Percentiles rank a stretch among this genome's conserved stretches.
These are phyloP conservation scores for Xerocomus minutiporus DNA, from an alignment of 1,284 basidiomycete genomes.

Conservation along the genomic window DNA sequence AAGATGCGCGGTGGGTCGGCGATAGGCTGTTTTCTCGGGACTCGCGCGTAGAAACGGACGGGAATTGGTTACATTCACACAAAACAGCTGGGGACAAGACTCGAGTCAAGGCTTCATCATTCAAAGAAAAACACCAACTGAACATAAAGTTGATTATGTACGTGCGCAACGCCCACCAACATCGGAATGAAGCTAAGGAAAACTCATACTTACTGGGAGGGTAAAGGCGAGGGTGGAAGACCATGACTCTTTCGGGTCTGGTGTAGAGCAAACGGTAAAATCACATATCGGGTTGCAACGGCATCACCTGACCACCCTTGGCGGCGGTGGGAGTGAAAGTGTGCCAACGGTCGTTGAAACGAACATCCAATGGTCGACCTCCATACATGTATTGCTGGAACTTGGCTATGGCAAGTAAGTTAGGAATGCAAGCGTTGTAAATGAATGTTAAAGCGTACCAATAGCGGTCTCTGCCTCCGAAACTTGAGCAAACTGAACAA, in stretches of 20 bases:
- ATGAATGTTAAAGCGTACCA: conserved; percentile 41
- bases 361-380: conserved; percentile 80
- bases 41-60: too few species aligned
- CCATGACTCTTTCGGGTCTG: not conserved
- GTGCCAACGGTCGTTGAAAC: conserved; percentile 91
- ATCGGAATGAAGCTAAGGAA: conserved; percentile 1
- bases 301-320: conserved; percentile 70
- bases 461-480: conserved; percentile 92
- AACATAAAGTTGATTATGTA: conserved; percentile 7
- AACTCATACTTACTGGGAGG: not conserved
- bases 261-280: not conserved
- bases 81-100: too few species aligned
- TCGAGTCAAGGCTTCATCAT: too few species aligned
- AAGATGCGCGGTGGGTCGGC: too few species aligned
- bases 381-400: conserved; percentile 92
- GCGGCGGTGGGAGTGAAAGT: conserved; percentile 81
- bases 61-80: too few species aligned
- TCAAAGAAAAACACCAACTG: not conserved
- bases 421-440: not conserved
- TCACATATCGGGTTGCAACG: conserved; percentile 49
- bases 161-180: conserved; percentile 8
- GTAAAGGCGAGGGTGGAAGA: not conserved
- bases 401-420: conserved; percentile 52
- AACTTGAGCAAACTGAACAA: conserved; percentile 91
- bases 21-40: too few species aligned